These are phyloP conservation scores for Ogataea trehalophila DNA, from an alignment of 805 yeast species.

Conservation along the genomic window DNA sequence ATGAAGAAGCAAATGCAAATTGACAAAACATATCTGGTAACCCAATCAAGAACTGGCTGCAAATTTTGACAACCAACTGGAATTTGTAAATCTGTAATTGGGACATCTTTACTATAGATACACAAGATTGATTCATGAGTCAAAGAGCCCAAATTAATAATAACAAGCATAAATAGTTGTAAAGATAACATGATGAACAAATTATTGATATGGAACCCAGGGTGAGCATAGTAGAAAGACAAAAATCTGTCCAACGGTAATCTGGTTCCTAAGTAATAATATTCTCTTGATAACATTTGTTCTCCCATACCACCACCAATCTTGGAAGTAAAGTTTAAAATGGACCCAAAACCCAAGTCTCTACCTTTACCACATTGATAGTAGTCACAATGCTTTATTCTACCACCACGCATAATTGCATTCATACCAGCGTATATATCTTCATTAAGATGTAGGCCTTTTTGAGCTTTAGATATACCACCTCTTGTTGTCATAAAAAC, in stretches of 20 bases:
- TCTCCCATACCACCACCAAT: conserved; percentile 99
- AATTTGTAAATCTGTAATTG: conserved; percentile 64
- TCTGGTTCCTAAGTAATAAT: conserved; percentile 84
- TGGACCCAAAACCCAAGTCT: conserved; percentile 90
- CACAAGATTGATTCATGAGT: conserved; percentile 70
- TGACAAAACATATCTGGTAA: conserved; percentile 79
- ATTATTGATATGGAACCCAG: conserved; percentile 93
- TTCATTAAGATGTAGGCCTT: conserved; percentile 87
- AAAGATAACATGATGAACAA: conserved; percentile 81
- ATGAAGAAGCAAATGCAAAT: conserved; percentile 91
- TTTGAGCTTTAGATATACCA: conserved; percentile 92
- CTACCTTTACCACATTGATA: conserved; percentile 97
- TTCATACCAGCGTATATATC: conserved; percentile 96
- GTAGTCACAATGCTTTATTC: conserved; percentile 92
- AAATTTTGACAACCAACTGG: conserved; percentile 87
- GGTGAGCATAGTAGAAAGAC: conserved; percentile 94
- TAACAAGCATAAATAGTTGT: conserved; percentile 77
- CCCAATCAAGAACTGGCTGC: conserved; percentile 87
- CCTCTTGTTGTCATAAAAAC: conserved; percentile 94
- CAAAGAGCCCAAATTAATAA: conserved; percentile 76
- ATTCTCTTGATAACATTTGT: conserved; percentile 86
- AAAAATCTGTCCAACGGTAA: conserved; percentile 85
- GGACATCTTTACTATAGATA: conserved; percentile 56
- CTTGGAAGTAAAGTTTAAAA: conserved; percentile 88
- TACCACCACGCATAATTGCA: conserved; percentile 84